Evolutionary conservation across 805 yeast species (phyloP).

Genomic region (Lipomyces orientalis): DNA sequence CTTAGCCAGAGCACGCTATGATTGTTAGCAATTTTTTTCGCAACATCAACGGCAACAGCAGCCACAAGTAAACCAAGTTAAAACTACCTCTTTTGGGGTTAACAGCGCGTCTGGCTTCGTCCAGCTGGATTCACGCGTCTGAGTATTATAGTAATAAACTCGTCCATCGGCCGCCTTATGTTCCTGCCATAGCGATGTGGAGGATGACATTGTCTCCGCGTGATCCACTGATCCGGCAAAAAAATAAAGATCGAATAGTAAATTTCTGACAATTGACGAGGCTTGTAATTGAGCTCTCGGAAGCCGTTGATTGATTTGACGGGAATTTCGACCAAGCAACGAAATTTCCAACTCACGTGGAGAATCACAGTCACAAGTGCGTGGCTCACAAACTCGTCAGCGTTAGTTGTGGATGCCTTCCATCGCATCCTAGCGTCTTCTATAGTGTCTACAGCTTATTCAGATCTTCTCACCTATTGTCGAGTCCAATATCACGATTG

Average conservation of each 20-base stretch:
- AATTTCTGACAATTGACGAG: background rate
- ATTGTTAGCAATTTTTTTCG: background rate
- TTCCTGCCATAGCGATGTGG: constrained; percentile 60
- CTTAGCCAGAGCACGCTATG: constrained; percentile 52
- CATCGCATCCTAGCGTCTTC: background rate
- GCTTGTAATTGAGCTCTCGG: background rate
- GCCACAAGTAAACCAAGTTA: background rate
- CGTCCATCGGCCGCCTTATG: constrained; percentile 68
- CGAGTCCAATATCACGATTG: background rate
- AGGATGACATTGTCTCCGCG: background rate
- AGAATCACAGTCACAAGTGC: background rate
- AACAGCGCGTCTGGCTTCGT: constrained; percentile 68
- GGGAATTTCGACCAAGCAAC: background rate
- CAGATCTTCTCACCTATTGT: background rate
- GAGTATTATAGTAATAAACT: constrained; percentile 70
- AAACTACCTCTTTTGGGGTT: constrained; percentile 47
- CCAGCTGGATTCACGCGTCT: constrained; percentile 78
- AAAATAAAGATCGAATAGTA: background rate
- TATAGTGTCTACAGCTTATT: background rate
- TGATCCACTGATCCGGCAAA: background rate
- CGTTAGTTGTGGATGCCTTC: background rate
- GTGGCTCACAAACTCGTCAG: background rate
- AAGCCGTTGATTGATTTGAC: background rate
- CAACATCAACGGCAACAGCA: background rate
- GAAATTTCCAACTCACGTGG: background rate